A percentile compares a stretch with the other conserved stretches of the same genome.
These are phyloP conservation scores for Pseudocercospora cruenta DNA, from an alignment of 2,329 filamentous ascomycete genomes.

Conservation along the genomic window DNA sequence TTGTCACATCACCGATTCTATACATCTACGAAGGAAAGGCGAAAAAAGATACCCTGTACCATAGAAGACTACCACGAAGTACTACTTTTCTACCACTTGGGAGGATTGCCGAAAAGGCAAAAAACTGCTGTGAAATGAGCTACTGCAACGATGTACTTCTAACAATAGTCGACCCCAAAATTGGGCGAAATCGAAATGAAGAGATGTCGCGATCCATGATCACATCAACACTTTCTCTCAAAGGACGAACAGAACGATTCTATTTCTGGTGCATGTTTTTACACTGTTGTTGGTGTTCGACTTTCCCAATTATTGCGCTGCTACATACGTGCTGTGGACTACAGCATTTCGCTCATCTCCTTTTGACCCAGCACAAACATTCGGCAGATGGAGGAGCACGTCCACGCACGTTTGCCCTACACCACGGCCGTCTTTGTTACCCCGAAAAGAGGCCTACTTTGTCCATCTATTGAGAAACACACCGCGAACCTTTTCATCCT, in stretches of 20 bases:
- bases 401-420: no score
- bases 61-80: not conserved
- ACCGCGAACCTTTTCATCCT: not conserved
- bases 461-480: not conserved
- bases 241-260: not conserved
- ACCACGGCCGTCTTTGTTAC: not conserved
- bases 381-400: no score
- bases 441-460: not conserved
- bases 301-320: not conserved
- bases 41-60: slow-evolving; percentile 5
- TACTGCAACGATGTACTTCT: slow-evolving; percentile 1
- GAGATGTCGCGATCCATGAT: not conserved
- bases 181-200: not conserved
- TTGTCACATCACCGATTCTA: not conserved
- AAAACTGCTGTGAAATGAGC: not conserved
- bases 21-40: not conserved
- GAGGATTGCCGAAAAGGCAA: not conserved
- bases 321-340: no score
- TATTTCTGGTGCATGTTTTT: not conserved
- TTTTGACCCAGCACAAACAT: no score
- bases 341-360: no score
- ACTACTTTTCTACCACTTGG: not conserved
- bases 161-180: not conserved
- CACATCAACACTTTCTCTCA: not conserved
- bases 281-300: not conserved